Evolutionary conservation across 257 asterid genomes (phyloP).

Genomic region (Leptodermis oblonga): DNA sequence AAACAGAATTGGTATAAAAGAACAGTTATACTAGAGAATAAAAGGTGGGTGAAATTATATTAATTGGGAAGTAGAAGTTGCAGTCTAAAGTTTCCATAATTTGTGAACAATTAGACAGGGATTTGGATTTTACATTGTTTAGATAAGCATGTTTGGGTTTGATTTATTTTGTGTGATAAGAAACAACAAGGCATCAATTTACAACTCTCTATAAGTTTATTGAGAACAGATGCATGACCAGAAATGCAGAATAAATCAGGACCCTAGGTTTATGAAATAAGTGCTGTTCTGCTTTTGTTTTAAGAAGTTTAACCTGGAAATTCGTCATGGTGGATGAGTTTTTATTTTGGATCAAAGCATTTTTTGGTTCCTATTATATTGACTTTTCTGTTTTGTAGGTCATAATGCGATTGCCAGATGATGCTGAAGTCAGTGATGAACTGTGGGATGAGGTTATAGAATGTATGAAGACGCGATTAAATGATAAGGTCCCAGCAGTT

Average conservation of each 20-base stretch:
- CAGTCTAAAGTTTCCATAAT: not conserved
- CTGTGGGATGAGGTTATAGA: slow-evolving; percentile 96
- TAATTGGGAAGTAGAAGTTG: not conserved
- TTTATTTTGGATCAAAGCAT: not conserved
- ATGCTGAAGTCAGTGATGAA: slow-evolving; percentile 79
- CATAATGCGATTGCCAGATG: slow-evolving; percentile 92
- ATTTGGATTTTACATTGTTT: not conserved
- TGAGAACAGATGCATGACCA: not conserved
- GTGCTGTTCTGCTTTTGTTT: not conserved
- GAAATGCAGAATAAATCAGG: not conserved
- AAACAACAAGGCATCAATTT: not conserved
- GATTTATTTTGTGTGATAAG: not conserved
- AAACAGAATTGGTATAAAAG: too few relatives aligned
- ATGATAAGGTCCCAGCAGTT: slow-evolving; percentile 74
- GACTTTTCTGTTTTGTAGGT: slow-evolving; percentile 38
- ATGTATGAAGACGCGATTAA: slow-evolving; percentile 58
- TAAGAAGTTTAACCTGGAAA: not conserved
- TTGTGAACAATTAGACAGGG: not conserved
- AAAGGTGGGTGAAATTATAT: not conserved
- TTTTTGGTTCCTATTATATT: not conserved
- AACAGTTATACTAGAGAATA: too few relatives aligned
- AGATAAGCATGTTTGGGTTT: not conserved
- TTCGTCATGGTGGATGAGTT: not conserved
- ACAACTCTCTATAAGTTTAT: not conserved
- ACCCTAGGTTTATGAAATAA: not conserved